These are phyloP conservation scores for Dictyostelium discoideum DNA, from an alignment of 78 protist genomes.

Conservation along the genomic window DNA sequence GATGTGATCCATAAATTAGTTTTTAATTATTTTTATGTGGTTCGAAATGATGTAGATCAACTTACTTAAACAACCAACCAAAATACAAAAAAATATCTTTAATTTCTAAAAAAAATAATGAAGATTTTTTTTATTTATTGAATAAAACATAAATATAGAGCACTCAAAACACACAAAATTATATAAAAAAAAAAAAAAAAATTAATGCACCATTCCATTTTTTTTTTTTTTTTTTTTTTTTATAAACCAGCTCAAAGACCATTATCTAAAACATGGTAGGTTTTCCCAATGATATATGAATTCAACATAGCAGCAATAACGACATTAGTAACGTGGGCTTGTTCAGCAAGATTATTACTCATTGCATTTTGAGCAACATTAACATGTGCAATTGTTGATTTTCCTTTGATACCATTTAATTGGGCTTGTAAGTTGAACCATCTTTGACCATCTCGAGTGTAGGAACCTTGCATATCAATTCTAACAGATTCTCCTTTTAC, in stretches of 20 bases:
- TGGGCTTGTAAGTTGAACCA: not conserved
- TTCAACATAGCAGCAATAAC: not conserved
- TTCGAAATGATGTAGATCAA: no score
- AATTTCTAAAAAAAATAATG: no score
- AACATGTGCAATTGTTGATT: not conserved
- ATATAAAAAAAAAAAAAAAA: no score
- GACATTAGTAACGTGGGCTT: not conserved
- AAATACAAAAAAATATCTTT: no score
- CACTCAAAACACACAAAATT: no score
- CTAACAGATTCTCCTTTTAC: not conserved
- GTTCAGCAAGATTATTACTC: not conserved
- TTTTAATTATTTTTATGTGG: no score
- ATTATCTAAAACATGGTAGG: not conserved
- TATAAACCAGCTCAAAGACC: not conserved
- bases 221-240: no score
- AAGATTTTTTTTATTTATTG: no score
- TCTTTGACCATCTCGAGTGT: not conserved
- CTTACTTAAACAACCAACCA: no score
- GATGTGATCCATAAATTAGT: no score
- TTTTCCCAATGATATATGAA: not conserved
- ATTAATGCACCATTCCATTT: no score
- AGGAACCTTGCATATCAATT: conserved; percentile 10
- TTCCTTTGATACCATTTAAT: not conserved
- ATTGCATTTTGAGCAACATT: not conserved
- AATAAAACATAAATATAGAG: no score